These are phyloP conservation scores for Nemania diffusa DNA, from an alignment of 2,329 filamentous ascomycete genomes.

Conservation along the genomic window DNA sequence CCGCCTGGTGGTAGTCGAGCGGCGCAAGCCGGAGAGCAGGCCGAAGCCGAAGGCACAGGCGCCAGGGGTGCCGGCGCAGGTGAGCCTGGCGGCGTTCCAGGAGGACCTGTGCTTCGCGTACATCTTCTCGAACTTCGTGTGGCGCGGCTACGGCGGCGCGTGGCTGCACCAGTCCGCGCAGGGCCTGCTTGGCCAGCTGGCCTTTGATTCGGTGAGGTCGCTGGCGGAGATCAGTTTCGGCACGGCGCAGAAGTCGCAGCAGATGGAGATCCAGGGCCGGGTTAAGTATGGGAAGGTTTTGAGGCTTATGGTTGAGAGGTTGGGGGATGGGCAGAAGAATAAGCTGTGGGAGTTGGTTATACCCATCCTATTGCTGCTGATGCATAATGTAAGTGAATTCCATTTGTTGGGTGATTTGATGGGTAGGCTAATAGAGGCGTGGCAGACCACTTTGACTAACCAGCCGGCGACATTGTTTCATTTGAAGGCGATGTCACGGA, in stretches of 20 bases:
- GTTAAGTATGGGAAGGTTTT: conserved; percentile 17
- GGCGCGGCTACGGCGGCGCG: conserved; percentile 19
- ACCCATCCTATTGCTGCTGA: conserved; percentile 13
- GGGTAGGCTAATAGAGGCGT: neutral
- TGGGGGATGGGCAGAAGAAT: neutral
- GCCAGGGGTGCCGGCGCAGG: neutral
- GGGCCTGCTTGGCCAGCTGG: conserved; percentile 16
- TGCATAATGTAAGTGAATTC: conserved; percentile 3
- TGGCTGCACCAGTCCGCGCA: conserved; percentile 18
- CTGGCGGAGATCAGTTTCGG: conserved; percentile 23
- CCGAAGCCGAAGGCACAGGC: neutral
- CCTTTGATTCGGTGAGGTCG: conserved; percentile 17
- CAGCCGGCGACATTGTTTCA: conserved; percentile 11
- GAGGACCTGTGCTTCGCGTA: conserved; percentile 19
- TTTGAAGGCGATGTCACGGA: conserved; percentile 15
- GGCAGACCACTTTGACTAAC: conserved; percentile 3
- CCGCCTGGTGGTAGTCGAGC: neutral
- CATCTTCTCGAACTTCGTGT: conserved; percentile 29
- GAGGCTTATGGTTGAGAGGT: conserved; percentile 4
- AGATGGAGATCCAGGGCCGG: conserved; percentile 16
- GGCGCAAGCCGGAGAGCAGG: neutral
- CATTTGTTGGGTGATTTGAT: neutral
- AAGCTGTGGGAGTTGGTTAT: conserved; percentile 4
- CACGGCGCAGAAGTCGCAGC: conserved; percentile 5
- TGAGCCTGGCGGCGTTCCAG: conserved; percentile 13